A percentile compares a stretch with the other conserved stretches of the same genome.
Evolutionary conservation across 1,139 yeast genomes (phyloP).

Genomic region (Meyerozyma athensensis): DNA sequence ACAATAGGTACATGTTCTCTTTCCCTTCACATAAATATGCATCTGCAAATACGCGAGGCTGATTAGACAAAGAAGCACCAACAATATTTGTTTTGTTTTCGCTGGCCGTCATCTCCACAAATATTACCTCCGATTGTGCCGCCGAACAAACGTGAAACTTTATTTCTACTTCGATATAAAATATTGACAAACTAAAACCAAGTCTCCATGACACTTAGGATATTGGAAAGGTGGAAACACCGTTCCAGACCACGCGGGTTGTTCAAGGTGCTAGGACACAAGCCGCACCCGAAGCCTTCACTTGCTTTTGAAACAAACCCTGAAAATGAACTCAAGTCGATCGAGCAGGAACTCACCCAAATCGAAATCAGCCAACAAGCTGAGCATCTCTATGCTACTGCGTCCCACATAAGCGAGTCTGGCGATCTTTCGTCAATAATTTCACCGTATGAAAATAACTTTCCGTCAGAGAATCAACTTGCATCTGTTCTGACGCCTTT

Average conservation of each 20-base stretch:
- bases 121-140: not conserved
- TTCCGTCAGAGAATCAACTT: not conserved
- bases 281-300: not conserved
- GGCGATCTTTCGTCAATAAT: not conserved
- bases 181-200: too few relatives aligned
- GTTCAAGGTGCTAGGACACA: not conserved
- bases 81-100: conserved; percentile 2
- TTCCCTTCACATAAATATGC: not conserved
- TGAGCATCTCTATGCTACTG: too few relatives aligned
- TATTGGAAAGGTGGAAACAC: conserved; percentile 1
- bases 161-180: not conserved
- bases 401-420: too few relatives aligned
- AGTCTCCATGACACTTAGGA: not conserved
- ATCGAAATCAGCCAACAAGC: too few relatives aligned
- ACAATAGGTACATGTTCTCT: not conserved
- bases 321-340: not conserved
- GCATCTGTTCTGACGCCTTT: conserved; percentile 1
- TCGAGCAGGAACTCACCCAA: too few relatives aligned
- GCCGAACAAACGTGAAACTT: not conserved
- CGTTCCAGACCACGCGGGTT: conserved; percentile 3
- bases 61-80: not conserved
- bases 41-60: not conserved
- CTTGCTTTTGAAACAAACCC: not conserved
- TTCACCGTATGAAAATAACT: not conserved
- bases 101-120: not conserved